phyloP scores from a whole-genome alignment of 441 rosid genomes.

The Pelargonium australe region DNA sequence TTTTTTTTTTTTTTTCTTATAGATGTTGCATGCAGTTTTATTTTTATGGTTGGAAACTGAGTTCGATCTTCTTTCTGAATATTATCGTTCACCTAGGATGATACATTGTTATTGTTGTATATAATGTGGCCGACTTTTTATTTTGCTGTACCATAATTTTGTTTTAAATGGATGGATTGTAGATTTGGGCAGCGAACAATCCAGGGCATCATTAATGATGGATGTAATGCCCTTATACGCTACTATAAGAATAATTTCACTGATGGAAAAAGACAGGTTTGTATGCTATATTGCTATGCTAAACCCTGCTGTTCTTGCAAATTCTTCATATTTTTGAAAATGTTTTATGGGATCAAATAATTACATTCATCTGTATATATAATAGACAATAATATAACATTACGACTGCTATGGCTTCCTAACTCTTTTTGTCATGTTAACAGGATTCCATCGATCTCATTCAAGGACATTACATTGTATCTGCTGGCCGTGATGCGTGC shows the following conservation, averaged over 20 bases:
- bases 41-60: constrained; percentile 3
- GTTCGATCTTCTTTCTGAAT: not conserved
- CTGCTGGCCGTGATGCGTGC: constrained; percentile 63
- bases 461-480: constrained; percentile 95
- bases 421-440: constrained; percentile 19
- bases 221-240: constrained; percentile 72
- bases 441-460: constrained; percentile 93
- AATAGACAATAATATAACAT: constrained; percentile 6
- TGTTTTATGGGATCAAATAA: not conserved
- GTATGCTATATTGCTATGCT: constrained; percentile 13
- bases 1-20: not conserved
- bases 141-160: constrained; percentile 6
- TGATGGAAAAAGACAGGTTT: constrained; percentile 89
- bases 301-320: no score
- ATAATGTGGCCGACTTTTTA: constrained; percentile 2
- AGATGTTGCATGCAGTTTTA: not conserved
- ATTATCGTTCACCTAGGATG: not conserved
- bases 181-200: constrained; percentile 83
- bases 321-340: no score
- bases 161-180: constrained; percentile 23
- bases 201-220: constrained; percentile 81
- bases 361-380: no score
- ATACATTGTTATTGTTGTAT: constrained; percentile 1
- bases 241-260: constrained; percentile 87
- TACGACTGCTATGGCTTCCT: constrained; percentile 16